Percentiles rank a stretch among this genome's conserved stretches.
Evolutionary conservation across 1,284 basidiomycete species (phyloP).

Genomic region (Malassezia furfur): DNA sequence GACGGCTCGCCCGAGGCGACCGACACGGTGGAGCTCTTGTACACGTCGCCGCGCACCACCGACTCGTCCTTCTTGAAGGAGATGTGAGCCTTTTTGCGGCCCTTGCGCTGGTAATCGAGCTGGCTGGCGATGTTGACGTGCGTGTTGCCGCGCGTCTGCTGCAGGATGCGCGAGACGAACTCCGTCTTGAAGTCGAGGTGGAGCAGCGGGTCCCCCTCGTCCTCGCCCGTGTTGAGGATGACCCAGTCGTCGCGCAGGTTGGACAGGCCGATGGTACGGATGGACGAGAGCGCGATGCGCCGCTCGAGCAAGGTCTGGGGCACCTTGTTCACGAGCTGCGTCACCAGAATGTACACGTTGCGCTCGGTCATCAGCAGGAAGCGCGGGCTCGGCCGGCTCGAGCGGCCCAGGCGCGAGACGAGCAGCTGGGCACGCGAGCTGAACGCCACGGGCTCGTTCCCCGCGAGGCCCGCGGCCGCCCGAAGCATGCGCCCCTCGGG

Average conservation of each 20-base stretch:
- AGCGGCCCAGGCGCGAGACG: constrained; percentile 74
- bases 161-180: constrained; percentile 69
- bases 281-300: constrained; percentile 77
- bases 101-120: constrained; percentile 76
- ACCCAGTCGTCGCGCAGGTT: constrained; percentile 84
- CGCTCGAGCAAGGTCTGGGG: constrained; percentile 64
- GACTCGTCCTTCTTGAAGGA: constrained; percentile 83
- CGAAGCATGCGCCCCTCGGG: constrained; percentile 70
- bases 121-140: constrained; percentile 52
- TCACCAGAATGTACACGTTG: constrained; percentile 73
- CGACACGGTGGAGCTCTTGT: constrained; percentile 86
- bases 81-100: constrained; percentile 83
- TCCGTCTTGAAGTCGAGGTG: constrained; percentile 95
- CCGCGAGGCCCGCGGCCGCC: constrained; percentile 60
- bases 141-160: constrained; percentile 68
- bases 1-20: constrained; percentile 81
- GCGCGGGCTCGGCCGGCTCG: constrained; percentile 83
- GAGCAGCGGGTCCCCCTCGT: constrained; percentile 77
- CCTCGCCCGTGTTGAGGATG: constrained; percentile 58
- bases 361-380: constrained; percentile 82
- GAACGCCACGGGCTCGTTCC: constrained; percentile 54
- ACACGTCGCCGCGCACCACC: constrained; percentile 65
- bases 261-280: constrained; percentile 75
- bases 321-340: constrained; percentile 54
- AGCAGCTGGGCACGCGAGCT: constrained; percentile 76